Conservation (phyloP, 1,284 basidiomycete genomes). For the Leccinum pachyderme region DNA sequence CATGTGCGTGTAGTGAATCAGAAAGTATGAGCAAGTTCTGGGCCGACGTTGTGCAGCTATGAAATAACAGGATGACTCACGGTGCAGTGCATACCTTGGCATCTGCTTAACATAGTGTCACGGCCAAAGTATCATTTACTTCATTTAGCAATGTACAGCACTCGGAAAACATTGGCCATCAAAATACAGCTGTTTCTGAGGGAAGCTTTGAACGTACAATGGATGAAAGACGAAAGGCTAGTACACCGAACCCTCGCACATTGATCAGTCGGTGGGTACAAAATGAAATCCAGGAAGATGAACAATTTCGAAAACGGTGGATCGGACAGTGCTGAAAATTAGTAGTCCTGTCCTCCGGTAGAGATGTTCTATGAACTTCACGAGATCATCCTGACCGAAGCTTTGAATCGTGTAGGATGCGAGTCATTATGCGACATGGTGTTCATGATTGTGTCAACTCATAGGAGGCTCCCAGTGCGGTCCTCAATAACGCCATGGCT, state of each 20-base stretch:
- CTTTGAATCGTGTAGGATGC: not conserved
- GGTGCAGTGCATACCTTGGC: too few relatives aligned
- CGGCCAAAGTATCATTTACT: too few relatives aligned
- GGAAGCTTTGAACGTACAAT: not conserved
- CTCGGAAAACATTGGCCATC: not conserved
- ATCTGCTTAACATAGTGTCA: too few relatives aligned
- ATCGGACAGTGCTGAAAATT: not conserved
- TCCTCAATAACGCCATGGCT: not conserved
- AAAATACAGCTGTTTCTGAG: not conserved
- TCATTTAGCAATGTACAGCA: too few relatives aligned
- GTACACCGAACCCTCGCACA: too few relatives aligned
- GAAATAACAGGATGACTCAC: too few relatives aligned
- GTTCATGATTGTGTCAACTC: not conserved
- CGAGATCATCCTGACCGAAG: not conserved
- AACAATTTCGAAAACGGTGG: not conserved
- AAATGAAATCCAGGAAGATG: not conserved
- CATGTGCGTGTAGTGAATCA: not conserved
- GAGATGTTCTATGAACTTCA: not conserved
- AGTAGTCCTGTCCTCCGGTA: not conserved
- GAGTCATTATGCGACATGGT: not conserved
- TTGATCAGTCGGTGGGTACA: too few relatives aligned
- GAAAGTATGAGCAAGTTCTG: not conserved
- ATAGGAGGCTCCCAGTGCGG: not conserved
- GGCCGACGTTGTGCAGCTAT: not conserved
- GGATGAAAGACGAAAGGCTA: not conserved